Percentiles rank a stretch among this genome's conserved stretches.
phyloP scores from a whole-genome alignment of 805 yeast species.

The Suhomyces vadensis region DNA sequence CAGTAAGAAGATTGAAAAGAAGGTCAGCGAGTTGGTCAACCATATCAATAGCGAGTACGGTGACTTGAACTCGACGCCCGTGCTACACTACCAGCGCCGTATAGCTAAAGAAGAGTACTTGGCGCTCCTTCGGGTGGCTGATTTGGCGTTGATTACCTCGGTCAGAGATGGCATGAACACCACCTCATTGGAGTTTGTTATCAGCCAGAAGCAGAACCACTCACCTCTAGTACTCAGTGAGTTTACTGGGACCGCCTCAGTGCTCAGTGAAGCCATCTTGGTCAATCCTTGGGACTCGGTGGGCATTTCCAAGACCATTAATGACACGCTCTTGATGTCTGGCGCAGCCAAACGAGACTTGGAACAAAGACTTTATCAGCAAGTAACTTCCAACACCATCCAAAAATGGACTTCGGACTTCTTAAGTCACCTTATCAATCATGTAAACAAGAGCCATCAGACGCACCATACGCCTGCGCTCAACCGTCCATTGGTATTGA shows the following conservation, averaged over 20 bases:
- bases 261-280: slow-evolving; percentile 68
- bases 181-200: slow-evolving; percentile 87
- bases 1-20: slow-evolving; percentile 68
- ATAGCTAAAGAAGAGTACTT: slow-evolving; percentile 85
- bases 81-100: slow-evolving; percentile 89
- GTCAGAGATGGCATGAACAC: slow-evolving; percentile 97
- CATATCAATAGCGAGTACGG: slow-evolving; percentile 87
- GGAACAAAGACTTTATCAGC: slow-evolving; percentile 57
- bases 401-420: slow-evolving; percentile 78
- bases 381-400: slow-evolving; percentile 69
- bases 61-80: slow-evolving; percentile 77
- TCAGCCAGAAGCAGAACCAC: slow-evolving; percentile 72
- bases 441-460: slow-evolving; percentile 39
- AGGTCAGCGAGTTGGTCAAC: slow-evolving; percentile 78
- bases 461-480: slow-evolving; percentile 68
- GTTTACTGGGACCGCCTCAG: slow-evolving; percentile 85
- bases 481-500: slow-evolving; percentile 64
- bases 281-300: slow-evolving; percentile 98
- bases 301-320: slow-evolving; percentile 83
- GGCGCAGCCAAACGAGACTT: slow-evolving; percentile 44
- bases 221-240: slow-evolving; percentile 87
- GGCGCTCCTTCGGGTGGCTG: slow-evolving; percentile 86
- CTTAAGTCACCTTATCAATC: slow-evolving; percentile 49
- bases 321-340: slow-evolving; percentile 63
- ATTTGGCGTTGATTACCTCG: slow-evolving; percentile 83